Evolutionary conservation across 2,329 filamentous ascomycete species (phyloP).

Genomic region (Dendrostoma leiphaemia): DNA sequence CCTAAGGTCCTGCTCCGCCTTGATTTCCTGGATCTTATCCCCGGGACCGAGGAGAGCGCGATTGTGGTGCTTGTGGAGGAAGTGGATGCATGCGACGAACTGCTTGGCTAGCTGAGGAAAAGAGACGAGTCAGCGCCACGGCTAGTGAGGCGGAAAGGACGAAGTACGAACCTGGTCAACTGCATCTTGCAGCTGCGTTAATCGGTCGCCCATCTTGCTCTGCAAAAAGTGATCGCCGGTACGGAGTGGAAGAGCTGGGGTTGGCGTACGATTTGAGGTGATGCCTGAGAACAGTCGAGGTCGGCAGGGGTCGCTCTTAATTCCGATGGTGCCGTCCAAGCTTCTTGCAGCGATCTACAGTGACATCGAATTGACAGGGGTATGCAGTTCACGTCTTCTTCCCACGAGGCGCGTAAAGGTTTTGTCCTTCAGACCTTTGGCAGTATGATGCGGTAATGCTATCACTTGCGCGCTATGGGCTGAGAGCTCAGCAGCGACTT

Average conservation of each 20-base stretch:
- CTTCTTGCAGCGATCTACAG: slow-evolving; percentile 5
- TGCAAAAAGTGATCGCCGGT: slow-evolving; percentile 7
- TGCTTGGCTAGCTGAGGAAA: slow-evolving; percentile 59
- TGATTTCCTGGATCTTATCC: slow-evolving; percentile 59
- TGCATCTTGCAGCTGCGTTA: slow-evolving; percentile 83
- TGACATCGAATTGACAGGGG: neutral
- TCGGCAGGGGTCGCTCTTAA: neutral
- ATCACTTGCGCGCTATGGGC: slow-evolving; percentile 10
- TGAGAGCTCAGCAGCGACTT: slow-evolving; percentile 7
- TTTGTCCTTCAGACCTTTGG: neutral
- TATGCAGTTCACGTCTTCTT: neutral
- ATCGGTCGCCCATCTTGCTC: slow-evolving; percentile 64
- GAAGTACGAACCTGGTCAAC: slow-evolving; percentile 66
- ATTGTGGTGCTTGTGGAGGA: slow-evolving; percentile 67
- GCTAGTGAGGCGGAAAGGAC: neutral
- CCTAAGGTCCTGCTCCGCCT: slow-evolving; percentile 50
- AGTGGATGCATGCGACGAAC: slow-evolving; percentile 66
- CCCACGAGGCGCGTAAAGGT: neutral
- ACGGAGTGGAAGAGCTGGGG: neutral
- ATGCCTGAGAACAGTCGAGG: neutral
- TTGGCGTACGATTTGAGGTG: neutral
- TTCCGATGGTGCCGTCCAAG: slow-evolving; percentile 8
- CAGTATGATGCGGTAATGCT: slow-evolving; percentile 17
- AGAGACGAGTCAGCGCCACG: neutral
- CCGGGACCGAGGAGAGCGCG: slow-evolving; percentile 56